A percentile compares a stretch with the other conserved stretches of the same genome.
Evolutionary conservation across 2,329 filamentous ascomycete species (phyloP).

Genomic region (Periconia sp.): DNA sequence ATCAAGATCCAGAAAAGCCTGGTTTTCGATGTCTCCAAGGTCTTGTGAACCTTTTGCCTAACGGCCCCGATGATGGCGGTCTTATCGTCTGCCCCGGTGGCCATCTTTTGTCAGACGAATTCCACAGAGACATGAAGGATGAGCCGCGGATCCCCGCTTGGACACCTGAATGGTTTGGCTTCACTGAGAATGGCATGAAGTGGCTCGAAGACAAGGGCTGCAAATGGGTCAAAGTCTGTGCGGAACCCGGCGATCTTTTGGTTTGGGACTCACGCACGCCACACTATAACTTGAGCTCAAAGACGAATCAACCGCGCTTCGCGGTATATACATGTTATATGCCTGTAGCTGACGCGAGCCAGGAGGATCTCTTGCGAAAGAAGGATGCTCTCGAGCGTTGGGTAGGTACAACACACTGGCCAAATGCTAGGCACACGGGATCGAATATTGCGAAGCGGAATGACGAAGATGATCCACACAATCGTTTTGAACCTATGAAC

Average conservation of each 20-base stretch:
- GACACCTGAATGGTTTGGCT: constrained; percentile 43
- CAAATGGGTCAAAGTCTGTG: constrained; percentile 47
- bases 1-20: constrained; percentile 38
- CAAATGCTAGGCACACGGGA: constrained; percentile 41
- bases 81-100: constrained; percentile 44
- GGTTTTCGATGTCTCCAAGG: constrained; percentile 61
- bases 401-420: constrained; percentile 44
- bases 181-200: constrained; percentile 40
- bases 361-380: constrained; percentile 42
- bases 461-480: constrained; percentile 39
- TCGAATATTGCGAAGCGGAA: constrained; percentile 39
- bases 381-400: constrained; percentile 38
- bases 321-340: constrained; percentile 45
- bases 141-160: constrained; percentile 37
- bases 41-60: constrained; percentile 53
- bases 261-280: constrained; percentile 51
- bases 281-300: constrained; percentile 41
- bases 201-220: constrained; percentile 52
- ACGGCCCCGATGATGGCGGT: constrained; percentile 45
- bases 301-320: constrained; percentile 35
- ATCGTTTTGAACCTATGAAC: constrained; percentile 49
- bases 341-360: constrained; percentile 41
- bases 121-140: constrained; percentile 28
- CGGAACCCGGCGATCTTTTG: constrained; percentile 53
- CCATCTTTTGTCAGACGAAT: constrained; percentile 40